Percentiles rank a stretch among this genome's conserved stretches.
Evolutionary conservation across 495 filamentous ascomycete species (phyloP).

Genomic region (Lophium mytilinum): DNA sequence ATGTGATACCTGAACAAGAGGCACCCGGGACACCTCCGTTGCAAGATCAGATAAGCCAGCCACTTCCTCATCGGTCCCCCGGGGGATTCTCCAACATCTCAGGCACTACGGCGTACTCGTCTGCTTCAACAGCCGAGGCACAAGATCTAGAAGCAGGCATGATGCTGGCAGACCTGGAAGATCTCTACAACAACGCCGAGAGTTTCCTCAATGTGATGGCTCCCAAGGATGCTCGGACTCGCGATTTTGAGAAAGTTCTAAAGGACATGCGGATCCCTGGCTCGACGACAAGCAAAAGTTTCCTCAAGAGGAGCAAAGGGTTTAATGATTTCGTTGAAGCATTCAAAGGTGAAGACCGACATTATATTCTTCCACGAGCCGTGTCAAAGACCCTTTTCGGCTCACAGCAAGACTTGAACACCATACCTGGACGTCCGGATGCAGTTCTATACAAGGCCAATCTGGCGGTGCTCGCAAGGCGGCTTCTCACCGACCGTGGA

Average conservation of each 20-base stretch:
- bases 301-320: slow-evolving; percentile 17
- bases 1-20: slow-evolving; percentile 3
- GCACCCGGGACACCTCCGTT: slow-evolving; percentile 10
- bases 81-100: slow-evolving; percentile 23
- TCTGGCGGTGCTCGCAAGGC: slow-evolving; percentile 32
- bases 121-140: slow-evolving; percentile 13
- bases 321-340: slow-evolving; percentile 23
- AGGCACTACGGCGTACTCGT: slow-evolving; percentile 22
- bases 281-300: slow-evolving; percentile 26
- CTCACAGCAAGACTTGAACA: slow-evolving; percentile 11
- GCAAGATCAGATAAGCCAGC: background rate
- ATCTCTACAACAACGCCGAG: slow-evolving; percentile 25
- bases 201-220: slow-evolving; percentile 31
- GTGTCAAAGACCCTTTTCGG: slow-evolving; percentile 24
- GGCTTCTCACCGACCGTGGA: slow-evolving; percentile 18
- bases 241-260: slow-evolving; percentile 19
- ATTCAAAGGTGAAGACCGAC: slow-evolving; percentile 24
- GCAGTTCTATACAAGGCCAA: slow-evolving; percentile 38
- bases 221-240: slow-evolving; percentile 20
- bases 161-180: slow-evolving; percentile 30
- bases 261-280: slow-evolving; percentile 28
- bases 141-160: slow-evolving; percentile 25
- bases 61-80: slow-evolving; percentile 12
- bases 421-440: slow-evolving; percentile 29
- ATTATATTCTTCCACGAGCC: slow-evolving; percentile 26